Evolutionary conservation across 257 asterid species (phyloP), one percentile per base, ranked within the genome.

Genomic region (Cinchona pubescens): DNA sequence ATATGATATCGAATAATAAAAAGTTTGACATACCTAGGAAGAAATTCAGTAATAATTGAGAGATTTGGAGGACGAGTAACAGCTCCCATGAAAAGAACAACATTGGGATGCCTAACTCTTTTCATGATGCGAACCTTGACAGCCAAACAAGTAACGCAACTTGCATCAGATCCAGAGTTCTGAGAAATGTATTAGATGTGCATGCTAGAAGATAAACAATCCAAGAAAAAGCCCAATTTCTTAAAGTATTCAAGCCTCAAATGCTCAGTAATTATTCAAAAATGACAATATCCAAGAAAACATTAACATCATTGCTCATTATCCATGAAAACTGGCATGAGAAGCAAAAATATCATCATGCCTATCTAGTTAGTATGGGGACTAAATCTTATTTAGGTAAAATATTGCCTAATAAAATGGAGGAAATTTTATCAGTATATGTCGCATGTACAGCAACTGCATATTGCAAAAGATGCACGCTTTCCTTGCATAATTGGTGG

Each of bases 81-180:
- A 79, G 98, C 97, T 85, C 98, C 98, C 98, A 93, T 93, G 87
- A 93, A 93, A 75, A 93, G 96, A 79, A 93, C 97, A 75, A 91
- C 96, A 74, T 90, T 93, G 61, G 98, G 98, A 83, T 93, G 98
- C 75, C 98, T 90, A 79, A 91, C 85, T 78, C 85, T 89, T 83
- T 79, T 93, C 98, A 93, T 93, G 83, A 93, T 90, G 62, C 90
- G 85, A 58, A 93, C 90, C 98, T 93, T 75, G 87, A 84, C 85
- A 82, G 72, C 66, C 25, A 75, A 51, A 73, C 69, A 83, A 79
- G 72, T 35, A 37, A 78, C 27, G 69, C 35, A 18, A 62, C 71
- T 71, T n/a, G 19, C 45, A 62, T 79, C 69, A 15, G 70, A 70
- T 67, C 75, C 75, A 43, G 16, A 49, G 45, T 58, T 15, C 35